These are phyloP conservation scores for Pisolithus marmoratus DNA, from an alignment of 768 basidiomycete genomes.

Conservation along the genomic window DNA sequence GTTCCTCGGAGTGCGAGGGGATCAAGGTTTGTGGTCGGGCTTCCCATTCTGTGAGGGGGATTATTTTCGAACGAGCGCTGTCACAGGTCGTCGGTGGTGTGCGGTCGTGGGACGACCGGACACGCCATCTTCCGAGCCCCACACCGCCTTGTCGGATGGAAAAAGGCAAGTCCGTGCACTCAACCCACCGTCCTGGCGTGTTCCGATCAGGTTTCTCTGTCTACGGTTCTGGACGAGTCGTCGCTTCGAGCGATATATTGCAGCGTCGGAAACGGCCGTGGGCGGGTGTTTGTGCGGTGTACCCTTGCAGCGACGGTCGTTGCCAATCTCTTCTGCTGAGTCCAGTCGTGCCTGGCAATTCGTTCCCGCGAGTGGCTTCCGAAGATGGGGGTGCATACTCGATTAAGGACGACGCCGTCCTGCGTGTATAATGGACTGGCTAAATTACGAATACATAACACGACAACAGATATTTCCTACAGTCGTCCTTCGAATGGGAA, in stretches of 20 bases:
- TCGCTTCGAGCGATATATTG: slow-evolving; percentile 24
- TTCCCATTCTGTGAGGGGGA: background rate
- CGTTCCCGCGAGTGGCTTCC: background rate
- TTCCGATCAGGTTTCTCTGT: slow-evolving; percentile 7
- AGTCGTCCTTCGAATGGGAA: too few relatives aligned
- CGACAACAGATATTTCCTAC: too few relatives aligned
- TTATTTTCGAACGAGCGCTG: slow-evolving; percentile 4
- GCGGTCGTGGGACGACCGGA: background rate
- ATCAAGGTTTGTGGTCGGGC: background rate
- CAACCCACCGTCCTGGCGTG: slow-evolving; percentile 13
- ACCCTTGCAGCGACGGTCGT: background rate
- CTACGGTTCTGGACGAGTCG: too few relatives aligned
- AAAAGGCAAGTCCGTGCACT: background rate
- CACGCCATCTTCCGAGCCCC: background rate
- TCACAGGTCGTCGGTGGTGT: background rate
- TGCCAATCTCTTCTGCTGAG: background rate
- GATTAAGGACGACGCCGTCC: background rate
- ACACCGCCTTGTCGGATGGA: background rate
- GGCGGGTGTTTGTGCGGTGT: background rate
- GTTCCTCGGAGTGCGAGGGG: slow-evolving; percentile 20
- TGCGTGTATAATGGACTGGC: background rate
- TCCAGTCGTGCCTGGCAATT: background rate
- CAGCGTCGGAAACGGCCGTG: slow-evolving; percentile 7
- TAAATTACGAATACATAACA: too few relatives aligned
- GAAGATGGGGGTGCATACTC: background rate